Evolutionary conservation across 2,329 filamentous ascomycete species (phyloP).

Genomic region (Pezicula carpinea): DNA sequence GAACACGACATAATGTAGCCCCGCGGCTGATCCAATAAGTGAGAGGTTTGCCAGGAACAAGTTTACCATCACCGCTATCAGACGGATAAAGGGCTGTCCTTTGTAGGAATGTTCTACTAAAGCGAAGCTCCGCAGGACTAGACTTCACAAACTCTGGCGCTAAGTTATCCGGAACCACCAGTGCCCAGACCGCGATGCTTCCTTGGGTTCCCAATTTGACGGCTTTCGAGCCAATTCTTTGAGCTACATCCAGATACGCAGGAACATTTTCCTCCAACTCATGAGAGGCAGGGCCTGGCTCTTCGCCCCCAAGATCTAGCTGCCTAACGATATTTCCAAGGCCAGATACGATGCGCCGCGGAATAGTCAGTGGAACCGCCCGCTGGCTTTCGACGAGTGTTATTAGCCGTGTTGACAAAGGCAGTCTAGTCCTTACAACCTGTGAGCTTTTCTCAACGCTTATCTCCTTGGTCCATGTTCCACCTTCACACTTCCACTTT

Average conservation of each 20-base stretch:
- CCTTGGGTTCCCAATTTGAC: slow-evolving; percentile 24
- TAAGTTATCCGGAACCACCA: slow-evolving; percentile 49
- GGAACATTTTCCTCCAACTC: slow-evolving; percentile 67
- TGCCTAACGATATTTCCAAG: slow-evolving; percentile 77
- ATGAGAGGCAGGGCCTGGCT: slow-evolving; percentile 56
- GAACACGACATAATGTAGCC: slow-evolving; percentile 24
- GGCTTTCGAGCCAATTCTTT: slow-evolving; percentile 8
- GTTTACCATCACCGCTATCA: not conserved
- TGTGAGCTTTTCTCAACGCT: slow-evolving; percentile 13
- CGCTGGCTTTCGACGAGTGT: slow-evolving; percentile 34
- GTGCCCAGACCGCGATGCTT: slow-evolving; percentile 67
- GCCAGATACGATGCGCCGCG: slow-evolving; percentile 57
- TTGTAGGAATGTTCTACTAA: too few relatives aligned
- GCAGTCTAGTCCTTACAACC: slow-evolving; percentile 11
- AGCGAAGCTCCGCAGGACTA: not conserved
- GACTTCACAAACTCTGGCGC: not conserved
- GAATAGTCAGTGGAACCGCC: slow-evolving; percentile 57
- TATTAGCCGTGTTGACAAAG: slow-evolving; percentile 1
- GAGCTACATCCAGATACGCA: slow-evolving; percentile 43
- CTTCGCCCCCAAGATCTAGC: slow-evolving; percentile 42
- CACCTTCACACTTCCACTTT: slow-evolving; percentile 29
- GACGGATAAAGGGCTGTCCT: not conserved
- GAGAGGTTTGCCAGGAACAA: slow-evolving; percentile 3
- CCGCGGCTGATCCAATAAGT: slow-evolving; percentile 17
- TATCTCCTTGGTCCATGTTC: slow-evolving; percentile 8